A percentile compares a stretch with the other conserved stretches of the same genome.
Evolutionary conservation across 1,139 yeast species (phyloP).

Genomic region (Blastobotrys indianensis): DNA sequence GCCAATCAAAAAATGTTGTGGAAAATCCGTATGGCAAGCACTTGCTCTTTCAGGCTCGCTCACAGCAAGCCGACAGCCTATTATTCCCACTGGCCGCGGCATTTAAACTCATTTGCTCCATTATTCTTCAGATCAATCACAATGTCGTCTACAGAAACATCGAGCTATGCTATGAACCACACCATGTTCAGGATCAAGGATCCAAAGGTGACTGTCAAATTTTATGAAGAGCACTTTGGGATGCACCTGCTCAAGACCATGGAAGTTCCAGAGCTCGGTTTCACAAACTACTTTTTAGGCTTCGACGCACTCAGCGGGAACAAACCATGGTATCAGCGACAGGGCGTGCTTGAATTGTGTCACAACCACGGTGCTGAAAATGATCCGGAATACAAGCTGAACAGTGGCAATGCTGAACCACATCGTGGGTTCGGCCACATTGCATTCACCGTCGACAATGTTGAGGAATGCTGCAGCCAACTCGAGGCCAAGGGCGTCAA

Average conservation of each 20-base stretch:
- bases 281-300: slow-evolving; percentile 64
- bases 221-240: slow-evolving; percentile 72
- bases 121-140: no score
- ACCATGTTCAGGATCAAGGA: slow-evolving; percentile 72
- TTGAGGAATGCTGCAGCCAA: slow-evolving; percentile 52
- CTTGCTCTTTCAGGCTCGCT: no score
- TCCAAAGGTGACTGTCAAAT: slow-evolving; percentile 64
- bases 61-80: no score
- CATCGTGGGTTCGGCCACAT: slow-evolving; percentile 92
- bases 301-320: slow-evolving; percentile 45
- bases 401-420: slow-evolving; percentile 80
- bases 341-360: slow-evolving; percentile 79
- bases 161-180: slow-evolving; percentile 28
- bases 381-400: slow-evolving; percentile 52
- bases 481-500: slow-evolving; percentile 53
- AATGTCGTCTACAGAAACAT: slow-evolving; percentile 2
- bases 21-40: no score
- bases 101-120: not conserved
- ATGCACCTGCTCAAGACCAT: slow-evolving; percentile 53
- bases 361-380: slow-evolving; percentile 72
- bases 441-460: slow-evolving; percentile 79
- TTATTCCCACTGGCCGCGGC: no score
- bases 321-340: slow-evolving; percentile 53
- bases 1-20: no score
- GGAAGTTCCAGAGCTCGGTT: slow-evolving; percentile 51